phyloP scores from a whole-genome alignment of 345 rosid genomes.

The Gossypium ekmanianum region DNA sequence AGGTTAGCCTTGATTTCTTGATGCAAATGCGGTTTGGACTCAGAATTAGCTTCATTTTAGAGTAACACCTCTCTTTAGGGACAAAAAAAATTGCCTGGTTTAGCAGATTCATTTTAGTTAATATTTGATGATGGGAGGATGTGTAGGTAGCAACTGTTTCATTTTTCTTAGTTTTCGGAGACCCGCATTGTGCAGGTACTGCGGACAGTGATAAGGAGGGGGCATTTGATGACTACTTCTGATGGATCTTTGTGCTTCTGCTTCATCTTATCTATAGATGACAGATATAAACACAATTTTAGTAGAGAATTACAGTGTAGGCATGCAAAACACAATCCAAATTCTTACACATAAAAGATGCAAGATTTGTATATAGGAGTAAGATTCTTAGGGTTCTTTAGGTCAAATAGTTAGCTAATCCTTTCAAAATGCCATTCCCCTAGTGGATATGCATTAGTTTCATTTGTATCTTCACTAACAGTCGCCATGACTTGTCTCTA shows the following conservation, averaged over 20 bases:
- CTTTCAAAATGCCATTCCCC: background rate
- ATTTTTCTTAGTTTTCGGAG: conserved; percentile 18
- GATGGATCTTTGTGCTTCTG: conserved; percentile 25
- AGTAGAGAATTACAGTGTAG: conserved; percentile 16
- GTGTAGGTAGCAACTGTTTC: conserved; percentile 10
- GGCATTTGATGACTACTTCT: conserved; percentile 83
- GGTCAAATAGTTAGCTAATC: conserved; percentile 18
- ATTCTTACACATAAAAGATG: conserved; percentile 8
- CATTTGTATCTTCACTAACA: conserved; percentile 13
- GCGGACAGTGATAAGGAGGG: conserved; percentile 59
- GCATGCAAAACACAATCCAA: conserved; percentile 11
- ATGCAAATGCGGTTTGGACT: conserved; percentile 18
- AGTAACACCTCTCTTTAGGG: background rate
- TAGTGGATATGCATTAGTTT: conserved; percentile 15
- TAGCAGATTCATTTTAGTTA: conserved; percentile 5
- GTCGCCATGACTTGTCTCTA: background rate
- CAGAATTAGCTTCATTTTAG: background rate
- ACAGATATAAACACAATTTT: conserved; percentile 12
- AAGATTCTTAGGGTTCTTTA: conserved; percentile 22
- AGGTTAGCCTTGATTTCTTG: conserved; percentile 38
- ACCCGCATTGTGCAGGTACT: conserved; percentile 51
- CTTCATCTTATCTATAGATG: conserved; percentile 15
- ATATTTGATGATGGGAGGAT: conserved; percentile 13
- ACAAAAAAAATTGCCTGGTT: background rate
- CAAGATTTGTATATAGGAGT: conserved; percentile 14